Evolutionary conservation across 2,329 filamentous ascomycete genomes (phyloP).

Genomic region (Immersiporthe knoxdaviesiana): DNA sequence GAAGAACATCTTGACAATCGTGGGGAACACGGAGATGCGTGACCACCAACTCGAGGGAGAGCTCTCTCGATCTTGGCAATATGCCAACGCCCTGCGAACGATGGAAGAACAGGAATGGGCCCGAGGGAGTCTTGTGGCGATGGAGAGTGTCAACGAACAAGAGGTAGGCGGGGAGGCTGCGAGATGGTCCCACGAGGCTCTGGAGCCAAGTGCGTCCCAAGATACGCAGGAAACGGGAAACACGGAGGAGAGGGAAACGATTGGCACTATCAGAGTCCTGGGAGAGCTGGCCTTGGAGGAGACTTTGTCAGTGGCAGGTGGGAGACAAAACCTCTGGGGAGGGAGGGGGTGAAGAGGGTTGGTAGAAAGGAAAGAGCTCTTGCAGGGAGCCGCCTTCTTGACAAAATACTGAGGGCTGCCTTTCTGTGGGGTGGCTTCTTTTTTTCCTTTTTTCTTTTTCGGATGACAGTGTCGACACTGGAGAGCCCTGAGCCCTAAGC

Average conservation of each 20-base stretch:
- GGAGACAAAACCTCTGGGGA: neutral
- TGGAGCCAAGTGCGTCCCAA: neutral
- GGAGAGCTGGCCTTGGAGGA: neutral
- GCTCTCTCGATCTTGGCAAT: neutral
- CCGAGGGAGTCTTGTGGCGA: neutral
- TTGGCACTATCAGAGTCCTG: neutral
- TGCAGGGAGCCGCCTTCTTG: neutral
- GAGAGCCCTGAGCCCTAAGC: neutral
- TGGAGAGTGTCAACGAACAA: neutral
- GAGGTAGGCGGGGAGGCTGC: neutral
- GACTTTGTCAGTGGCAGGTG: neutral
- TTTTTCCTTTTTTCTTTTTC: no score
- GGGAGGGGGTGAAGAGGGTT: neutral
- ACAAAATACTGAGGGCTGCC: neutral
- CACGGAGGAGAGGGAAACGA: neutral
- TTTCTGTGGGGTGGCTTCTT: neutral
- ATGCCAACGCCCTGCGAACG: neutral
- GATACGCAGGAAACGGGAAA: no score
- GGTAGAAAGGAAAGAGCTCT: neutral
- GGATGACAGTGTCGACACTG: neutral
- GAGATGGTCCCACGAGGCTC: neutral
- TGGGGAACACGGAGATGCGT: slow-evolving; percentile 4
- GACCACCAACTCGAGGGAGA: neutral
- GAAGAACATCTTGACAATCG: slow-evolving; percentile 75
- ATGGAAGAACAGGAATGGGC: neutral